Base-by-base conservation (phyloP, 192 early-diverging fungal genomes). In the Backusella tarrabulga region DNA sequence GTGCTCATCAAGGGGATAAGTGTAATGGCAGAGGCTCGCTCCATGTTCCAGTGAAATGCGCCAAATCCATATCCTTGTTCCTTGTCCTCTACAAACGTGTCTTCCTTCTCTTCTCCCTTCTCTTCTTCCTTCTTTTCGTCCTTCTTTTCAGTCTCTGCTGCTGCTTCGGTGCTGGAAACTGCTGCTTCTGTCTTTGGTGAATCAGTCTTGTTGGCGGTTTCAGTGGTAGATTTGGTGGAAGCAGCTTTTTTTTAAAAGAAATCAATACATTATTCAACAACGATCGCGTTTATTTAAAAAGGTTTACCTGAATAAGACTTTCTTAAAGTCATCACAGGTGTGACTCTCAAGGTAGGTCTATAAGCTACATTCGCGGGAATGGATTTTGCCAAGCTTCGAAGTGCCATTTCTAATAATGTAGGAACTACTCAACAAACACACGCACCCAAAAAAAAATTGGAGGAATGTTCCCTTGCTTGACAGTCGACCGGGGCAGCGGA, bases 11-110 rank as follows among this genome's bases (percentile, higher is more conserved):
- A 77, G 7, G 96, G 96, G 38, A 95, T 80, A 72, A 93, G 80
- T 9, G 90, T 87, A 14, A 95, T 35, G 23, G 94, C 89, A 34
- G 96, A 80, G 4, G 89, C 89, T 29, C 97, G 94, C 84, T 99
- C 97, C 81, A 93, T 90, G 87, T 93, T 92, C 97, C 97, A 99
- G 88, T 99, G 97, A 85, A 95, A 95, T 29, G 94, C 92, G 17
- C 97, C 97, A 66, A 60, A 63, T n/a, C 67, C 73, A 66, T 79
- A 79, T 23, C 73, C 78, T 26, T 68, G 36, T 46, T 63, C 67
- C 2, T 68, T 40, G 67, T 78, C 19, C 17, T 29, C 26, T 4
- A 60, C 73, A 23, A 34, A 29, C 7, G 44, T 75, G 6, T 21
- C 19, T 6, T 34, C 44, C 1, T 32, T 19, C 32, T 44, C 41